Evolutionary conservation across 768 basidiomycete species (phyloP), one percentile per base, ranked within the genome.

Genomic region (Tricholoma hemisulphureum): DNA sequence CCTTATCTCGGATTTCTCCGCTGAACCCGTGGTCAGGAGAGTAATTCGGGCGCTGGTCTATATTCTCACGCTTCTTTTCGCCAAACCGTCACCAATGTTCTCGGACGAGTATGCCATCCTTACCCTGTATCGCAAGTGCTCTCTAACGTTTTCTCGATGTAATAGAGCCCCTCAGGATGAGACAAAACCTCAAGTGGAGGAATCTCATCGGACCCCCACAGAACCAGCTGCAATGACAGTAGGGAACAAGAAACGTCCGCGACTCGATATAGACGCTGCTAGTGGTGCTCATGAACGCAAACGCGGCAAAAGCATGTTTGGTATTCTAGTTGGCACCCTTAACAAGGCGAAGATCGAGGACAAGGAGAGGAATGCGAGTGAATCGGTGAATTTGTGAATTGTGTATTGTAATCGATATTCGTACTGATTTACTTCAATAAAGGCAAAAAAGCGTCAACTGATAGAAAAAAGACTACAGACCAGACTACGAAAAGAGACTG

Each of bases 291-390:
- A 86, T 65, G 88, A 89, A 71, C 83, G 88, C 67, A 91, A 88
- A 75, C 87, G 89, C 66, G 91, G 91, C 70, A 91, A 89, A 83
- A 85, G 83, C 75, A 90, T 92, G 88, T 90, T 93, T 76, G 91
- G 90, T 60, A 78, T 93, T 63, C 77, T 92, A 62, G 73, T 93
- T 57, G 89, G 89, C 53, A 93, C 91, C 62, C 82, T 93, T 60
- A 90, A 87, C 76, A 90, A 89, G 78, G 91, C 91, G 62, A 92
- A 91, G 77, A 86, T 82, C 63, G 91, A 93, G 77, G 91, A 91
- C 71, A 87, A 89, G 69, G 85, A 89, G 77, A 79, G 90, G 58
- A 90, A 81, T 68, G 86, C 87, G n/a, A 91, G 89, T 71, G 91
- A 93, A 65, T 89, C 91, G 65, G 91, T 92, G 58, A 49, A 75